Percentiles rank a stretch among this genome's conserved stretches.
phyloP scores from a whole-genome alignment of 2,329 filamentous ascomycete species.

The Cercospora brassicicola region DNA sequence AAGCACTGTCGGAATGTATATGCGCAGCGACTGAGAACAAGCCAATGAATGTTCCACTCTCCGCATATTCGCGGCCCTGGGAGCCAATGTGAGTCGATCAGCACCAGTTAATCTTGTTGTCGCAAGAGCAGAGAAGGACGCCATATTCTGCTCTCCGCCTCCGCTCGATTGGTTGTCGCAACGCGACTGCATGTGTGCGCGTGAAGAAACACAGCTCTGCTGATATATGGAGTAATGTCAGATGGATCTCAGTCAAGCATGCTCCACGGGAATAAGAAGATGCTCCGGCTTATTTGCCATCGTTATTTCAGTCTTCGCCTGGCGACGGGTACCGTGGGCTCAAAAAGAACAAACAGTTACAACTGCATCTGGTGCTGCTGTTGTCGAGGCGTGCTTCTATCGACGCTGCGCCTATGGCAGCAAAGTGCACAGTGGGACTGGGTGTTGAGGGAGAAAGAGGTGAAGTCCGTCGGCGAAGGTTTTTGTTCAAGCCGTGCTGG shows the following conservation, averaged over 20 bases:
- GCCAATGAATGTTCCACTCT: not conserved
- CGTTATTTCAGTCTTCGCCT: constrained; percentile 66
- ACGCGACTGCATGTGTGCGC: not conserved
- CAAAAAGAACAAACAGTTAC: constrained; percentile 36
- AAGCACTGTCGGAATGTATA: not conserved
- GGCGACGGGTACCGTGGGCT: constrained; percentile 37
- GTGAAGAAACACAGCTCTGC: not conserved
- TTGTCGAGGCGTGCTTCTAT: constrained; percentile 29
- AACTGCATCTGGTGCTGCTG: constrained; percentile 30
- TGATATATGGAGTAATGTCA: constrained; percentile 1
- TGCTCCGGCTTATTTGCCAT: constrained; percentile 99
- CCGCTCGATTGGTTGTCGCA: not conserved
- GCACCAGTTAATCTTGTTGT: not conserved
- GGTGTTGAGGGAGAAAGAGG: not conserved
- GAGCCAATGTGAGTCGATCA: not conserved
- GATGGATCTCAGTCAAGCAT: constrained; percentile 61
- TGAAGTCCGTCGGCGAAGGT: not conserved
- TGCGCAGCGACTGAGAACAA: not conserved
- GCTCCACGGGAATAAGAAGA: constrained; percentile 87
- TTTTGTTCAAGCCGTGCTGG: not conserved
- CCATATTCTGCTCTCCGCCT: not conserved
- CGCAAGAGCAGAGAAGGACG: not conserved
- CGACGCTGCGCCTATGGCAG: not conserved
- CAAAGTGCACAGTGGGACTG: not conserved
- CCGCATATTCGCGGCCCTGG: not conserved